phyloP scores from a whole-genome alignment of 2,329 filamentous ascomycete species.

The Trichoderma hamatum region DNA sequence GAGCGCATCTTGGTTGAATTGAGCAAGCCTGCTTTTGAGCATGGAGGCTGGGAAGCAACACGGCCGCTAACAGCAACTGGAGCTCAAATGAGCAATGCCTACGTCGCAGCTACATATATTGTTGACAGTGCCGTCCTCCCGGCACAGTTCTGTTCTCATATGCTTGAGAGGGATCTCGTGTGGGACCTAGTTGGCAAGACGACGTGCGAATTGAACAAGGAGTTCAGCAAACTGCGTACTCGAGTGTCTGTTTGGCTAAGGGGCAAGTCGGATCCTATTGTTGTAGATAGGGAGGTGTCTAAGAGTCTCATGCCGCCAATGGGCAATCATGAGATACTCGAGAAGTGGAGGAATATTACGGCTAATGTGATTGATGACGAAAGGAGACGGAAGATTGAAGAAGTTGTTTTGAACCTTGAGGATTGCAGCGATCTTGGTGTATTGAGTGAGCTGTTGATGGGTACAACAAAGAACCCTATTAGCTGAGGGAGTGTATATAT shows the following conservation, averaged over 20 bases:
- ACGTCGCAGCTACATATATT: slow-evolving; percentile 43
- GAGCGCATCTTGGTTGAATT: slow-evolving; percentile 38
- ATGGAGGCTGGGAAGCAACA: slow-evolving; percentile 42
- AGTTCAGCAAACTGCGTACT: slow-evolving; percentile 29
- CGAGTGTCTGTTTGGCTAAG: slow-evolving; percentile 27
- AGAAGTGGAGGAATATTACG: slow-evolving; percentile 41
- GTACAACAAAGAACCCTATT: slow-evolving; percentile 6
- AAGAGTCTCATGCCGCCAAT: slow-evolving; percentile 40
- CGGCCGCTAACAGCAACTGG: slow-evolving; percentile 42
- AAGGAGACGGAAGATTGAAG: slow-evolving; percentile 37
- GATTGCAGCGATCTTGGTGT: slow-evolving; percentile 7
- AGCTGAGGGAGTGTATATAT: neutral
- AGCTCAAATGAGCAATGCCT: slow-evolving; percentile 45
- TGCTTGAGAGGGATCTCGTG: slow-evolving; percentile 40
- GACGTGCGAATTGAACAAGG: slow-evolving; percentile 29
- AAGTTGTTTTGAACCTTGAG: slow-evolving; percentile 38
- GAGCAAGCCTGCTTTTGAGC: slow-evolving; percentile 36
- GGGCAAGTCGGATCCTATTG: slow-evolving; percentile 27
- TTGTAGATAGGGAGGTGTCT: slow-evolving; percentile 29
- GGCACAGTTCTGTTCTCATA: slow-evolving; percentile 38
- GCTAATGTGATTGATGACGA: slow-evolving; percentile 37
- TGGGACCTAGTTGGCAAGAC: slow-evolving; percentile 42
- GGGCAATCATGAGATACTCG: slow-evolving; percentile 42
- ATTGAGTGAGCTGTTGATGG: slow-evolving; percentile 16
- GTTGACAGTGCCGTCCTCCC: slow-evolving; percentile 42